Base-by-base conservation (phyloP, 75 land plant species). In the Picea sitchensis region DNA sequence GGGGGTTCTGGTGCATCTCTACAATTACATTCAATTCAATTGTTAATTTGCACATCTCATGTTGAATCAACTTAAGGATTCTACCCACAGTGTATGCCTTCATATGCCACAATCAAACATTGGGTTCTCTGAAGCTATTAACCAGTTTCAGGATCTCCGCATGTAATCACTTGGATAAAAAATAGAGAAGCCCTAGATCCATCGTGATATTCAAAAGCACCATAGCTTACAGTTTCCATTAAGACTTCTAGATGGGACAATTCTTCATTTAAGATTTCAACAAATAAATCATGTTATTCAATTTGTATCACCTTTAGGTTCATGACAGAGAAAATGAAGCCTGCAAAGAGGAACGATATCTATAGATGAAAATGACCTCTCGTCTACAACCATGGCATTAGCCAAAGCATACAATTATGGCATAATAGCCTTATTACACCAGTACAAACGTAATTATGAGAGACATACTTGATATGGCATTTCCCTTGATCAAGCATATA, bases 381-480 rank as follows among this genome's bases (percentile, higher is more conserved):
- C 74, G 14, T 71, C 23, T 44, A 71, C 56, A 71, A 71, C 74
- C n/a, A 44, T 71, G 74, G 74, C 74, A 71, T 71, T 9, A n/a
- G 74, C 74, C 74, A 71, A 8, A 44, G n/a, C 21, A 44, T 71
- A 71, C 47, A 41, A 44, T 71, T 71, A 41, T 47, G 56, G 44
- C 51, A 71, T 71, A 41, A 9, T 44, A 18, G 74, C 74, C 74
- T 71, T 71, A 71, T 71, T 71, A 44, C 44, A 71, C 54, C 74
- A 44, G 74, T 71, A 71, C 2, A 71, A 41, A 8, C 74, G n/a
- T 71, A 47, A 47, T 47, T 71, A 71, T 41, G 74, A 12, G 4
- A 71, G 21, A 71, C 73, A 69, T 41, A 71, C 74, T 71, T 71
- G 74, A 71, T n/a, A 71, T 71, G 74, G 74, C 26, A 71, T 71